Conservation (phyloP, 2,329 filamentous ascomycete species). For the Plectosphaerella cucumerina region DNA sequence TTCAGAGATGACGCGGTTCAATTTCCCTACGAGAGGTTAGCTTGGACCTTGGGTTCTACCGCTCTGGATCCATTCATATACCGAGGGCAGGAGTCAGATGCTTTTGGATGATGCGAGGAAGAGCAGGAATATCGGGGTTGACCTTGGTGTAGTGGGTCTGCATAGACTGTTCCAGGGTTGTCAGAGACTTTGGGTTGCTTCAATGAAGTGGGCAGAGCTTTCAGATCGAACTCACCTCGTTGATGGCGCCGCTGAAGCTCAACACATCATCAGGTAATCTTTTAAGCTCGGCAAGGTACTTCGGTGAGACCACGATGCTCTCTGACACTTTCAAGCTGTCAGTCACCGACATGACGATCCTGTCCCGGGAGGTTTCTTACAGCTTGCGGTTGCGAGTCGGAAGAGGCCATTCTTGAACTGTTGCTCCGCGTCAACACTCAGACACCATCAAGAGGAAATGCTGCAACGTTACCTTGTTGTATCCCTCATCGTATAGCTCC, state of each 20-base stretch:
- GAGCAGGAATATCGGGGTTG: slow-evolving; percentile 14
- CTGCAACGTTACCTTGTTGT: slow-evolving; percentile 44
- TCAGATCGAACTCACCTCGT: slow-evolving; percentile 34
- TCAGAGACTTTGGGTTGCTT: no score
- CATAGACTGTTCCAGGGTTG: slow-evolving; percentile 15
- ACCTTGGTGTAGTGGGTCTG: slow-evolving; percentile 29
- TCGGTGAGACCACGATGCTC: slow-evolving; percentile 42
- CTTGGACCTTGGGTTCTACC: not conserved
- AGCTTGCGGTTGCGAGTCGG: slow-evolving; percentile 42
- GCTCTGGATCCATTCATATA: slow-evolving; percentile 1
- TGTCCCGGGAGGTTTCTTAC: not conserved
- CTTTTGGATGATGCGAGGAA: slow-evolving; percentile 24
- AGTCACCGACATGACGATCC: not conserved
- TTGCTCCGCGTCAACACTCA: not conserved
- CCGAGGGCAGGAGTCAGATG: slow-evolving; percentile 27
- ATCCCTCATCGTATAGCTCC: slow-evolving; percentile 41
- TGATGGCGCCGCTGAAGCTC: slow-evolving; percentile 43
- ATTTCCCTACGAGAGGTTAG: slow-evolving; percentile 14
- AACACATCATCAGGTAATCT: slow-evolving; percentile 42
- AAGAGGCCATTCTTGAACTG: slow-evolving; percentile 46
- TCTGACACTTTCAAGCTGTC: slow-evolving; percentile 20
- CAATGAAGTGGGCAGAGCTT: not conserved
- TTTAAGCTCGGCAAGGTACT: slow-evolving; percentile 42
- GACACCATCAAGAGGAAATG: no score
- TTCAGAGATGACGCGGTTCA: slow-evolving; percentile 32